Conservation (phyloP, 805 yeast genomes). For the Hanseniaspora lindneri region DNA sequence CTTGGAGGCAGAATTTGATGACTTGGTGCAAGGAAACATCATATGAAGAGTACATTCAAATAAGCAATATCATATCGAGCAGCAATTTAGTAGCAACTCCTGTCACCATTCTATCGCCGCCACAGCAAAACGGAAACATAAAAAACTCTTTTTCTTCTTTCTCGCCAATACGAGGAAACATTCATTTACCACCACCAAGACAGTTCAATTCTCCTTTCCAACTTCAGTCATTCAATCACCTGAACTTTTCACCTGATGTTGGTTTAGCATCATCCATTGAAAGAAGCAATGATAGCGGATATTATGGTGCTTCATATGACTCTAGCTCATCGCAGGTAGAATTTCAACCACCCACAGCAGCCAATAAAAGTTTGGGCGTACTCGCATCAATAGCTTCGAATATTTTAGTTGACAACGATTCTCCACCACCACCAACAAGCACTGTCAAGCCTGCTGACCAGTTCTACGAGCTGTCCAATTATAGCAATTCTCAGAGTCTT, state of each 20-base stretch:
- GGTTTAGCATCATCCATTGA: background rate
- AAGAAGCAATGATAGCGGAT: background rate
- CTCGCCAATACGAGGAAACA: constrained; percentile 15
- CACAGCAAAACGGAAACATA: constrained; percentile 8
- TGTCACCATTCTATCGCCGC: constrained; percentile 12
- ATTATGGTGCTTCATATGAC: background rate
- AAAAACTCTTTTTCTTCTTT: constrained; percentile 1
- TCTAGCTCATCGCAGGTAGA: constrained; percentile 1
- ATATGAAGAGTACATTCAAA: constrained; percentile 25
- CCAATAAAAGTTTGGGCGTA: constrained; percentile 16
- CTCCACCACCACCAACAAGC: constrained; percentile 21
- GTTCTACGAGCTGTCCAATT: constrained; percentile 22
- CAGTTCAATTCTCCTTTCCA: constrained; percentile 15
- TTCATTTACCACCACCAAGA: constrained; percentile 13
- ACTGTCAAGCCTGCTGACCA: constrained; percentile 26
- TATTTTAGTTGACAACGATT: constrained; percentile 4
- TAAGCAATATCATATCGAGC: constrained; percentile 16
- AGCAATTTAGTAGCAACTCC: constrained; percentile 14
- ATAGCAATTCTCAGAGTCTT: constrained; percentile 13
- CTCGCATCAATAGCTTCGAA: constrained; percentile 19
- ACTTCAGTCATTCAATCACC: constrained; percentile 6
- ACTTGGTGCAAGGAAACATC: constrained; percentile 29
- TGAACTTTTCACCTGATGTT: background rate
- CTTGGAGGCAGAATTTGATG: constrained; percentile 27
- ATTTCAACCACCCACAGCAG: constrained; percentile 9